A percentile compares a stretch with the other conserved stretches of the same genome.
Evolutionary conservation across 164 flowering plant species (phyloP).

Genomic region (Vitis riparia): DNA sequence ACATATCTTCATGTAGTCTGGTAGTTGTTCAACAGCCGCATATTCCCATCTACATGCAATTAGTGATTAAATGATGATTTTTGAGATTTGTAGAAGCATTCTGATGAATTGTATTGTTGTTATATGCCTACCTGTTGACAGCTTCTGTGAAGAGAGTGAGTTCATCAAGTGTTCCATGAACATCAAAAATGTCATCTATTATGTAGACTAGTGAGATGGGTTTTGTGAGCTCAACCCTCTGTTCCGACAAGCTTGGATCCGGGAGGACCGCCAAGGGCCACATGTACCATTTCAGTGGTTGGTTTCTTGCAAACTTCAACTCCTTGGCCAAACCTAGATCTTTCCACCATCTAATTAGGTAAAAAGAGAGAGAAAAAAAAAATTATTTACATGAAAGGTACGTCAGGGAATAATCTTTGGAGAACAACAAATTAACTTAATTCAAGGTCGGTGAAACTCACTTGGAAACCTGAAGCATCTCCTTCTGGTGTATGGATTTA

Average conservation of each 20-base stretch:
- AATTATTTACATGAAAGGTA: no score
- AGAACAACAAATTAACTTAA: no score
- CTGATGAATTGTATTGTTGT: neutral
- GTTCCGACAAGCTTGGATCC: slow-evolving; percentile 38
- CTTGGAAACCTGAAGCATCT: slow-evolving; percentile 38
- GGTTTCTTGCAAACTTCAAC: slow-evolving; percentile 47
- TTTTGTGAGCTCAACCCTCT: slow-evolving; percentile 51
- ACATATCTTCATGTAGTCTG: slow-evolving; percentile 40
- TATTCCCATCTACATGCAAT: slow-evolving; percentile 39
- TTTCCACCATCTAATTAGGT: slow-evolving; percentile 57
- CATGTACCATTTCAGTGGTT: slow-evolving; percentile 57
- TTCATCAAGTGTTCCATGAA: slow-evolving; percentile 52
- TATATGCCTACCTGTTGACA: slow-evolving; percentile 36
- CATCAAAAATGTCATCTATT: slow-evolving; percentile 68
- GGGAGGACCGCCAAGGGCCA: slow-evolving; percentile 37
- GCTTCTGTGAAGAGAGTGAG: slow-evolving; percentile 54
- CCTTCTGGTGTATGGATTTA: slow-evolving; percentile 36
- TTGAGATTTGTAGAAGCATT: neutral
- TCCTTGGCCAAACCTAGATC: slow-evolving; percentile 39
- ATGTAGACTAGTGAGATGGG: slow-evolving; percentile 45
- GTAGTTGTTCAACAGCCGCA: slow-evolving; percentile 21
- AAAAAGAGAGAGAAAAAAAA: no score
- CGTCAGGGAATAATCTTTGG: no score
- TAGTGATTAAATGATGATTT: neutral
- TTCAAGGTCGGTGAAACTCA: slow-evolving; percentile 14